These are phyloP conservation scores for Ascosphaera aggregata DNA, from an alignment of 2,329 filamentous ascomycete genomes.

Conservation along the genomic window DNA sequence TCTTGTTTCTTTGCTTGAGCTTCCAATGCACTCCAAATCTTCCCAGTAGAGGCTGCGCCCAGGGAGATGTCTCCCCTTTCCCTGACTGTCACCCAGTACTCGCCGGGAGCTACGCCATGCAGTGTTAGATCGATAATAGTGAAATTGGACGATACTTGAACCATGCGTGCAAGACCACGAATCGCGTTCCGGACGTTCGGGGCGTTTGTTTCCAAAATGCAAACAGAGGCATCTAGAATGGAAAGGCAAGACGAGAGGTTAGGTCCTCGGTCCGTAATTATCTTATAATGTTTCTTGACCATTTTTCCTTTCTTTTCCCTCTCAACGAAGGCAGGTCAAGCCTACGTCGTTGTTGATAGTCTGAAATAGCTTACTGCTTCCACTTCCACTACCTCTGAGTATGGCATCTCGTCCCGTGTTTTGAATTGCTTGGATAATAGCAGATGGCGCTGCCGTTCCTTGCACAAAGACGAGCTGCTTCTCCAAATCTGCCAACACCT, in stretches of 20 bases:
- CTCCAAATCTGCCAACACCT: slow-evolving; percentile 59
- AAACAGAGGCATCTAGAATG: slow-evolving; percentile 48
- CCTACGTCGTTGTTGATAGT: no score
- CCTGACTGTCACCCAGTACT: slow-evolving; percentile 63
- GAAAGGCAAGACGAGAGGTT: background rate
- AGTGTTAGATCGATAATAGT: slow-evolving; percentile 78
- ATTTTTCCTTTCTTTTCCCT: slow-evolving; percentile 2
- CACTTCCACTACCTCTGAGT: slow-evolving; percentile 62
- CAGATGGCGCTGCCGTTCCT: slow-evolving; percentile 72
- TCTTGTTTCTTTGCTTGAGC: slow-evolving; percentile 16
- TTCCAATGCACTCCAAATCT: slow-evolving; percentile 45
- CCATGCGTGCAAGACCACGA: slow-evolving; percentile 74
- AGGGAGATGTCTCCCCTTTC: slow-evolving; percentile 68
- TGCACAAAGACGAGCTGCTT: slow-evolving; percentile 68
- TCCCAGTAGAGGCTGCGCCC: slow-evolving; percentile 62
- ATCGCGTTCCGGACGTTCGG: slow-evolving; percentile 40
- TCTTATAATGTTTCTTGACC: background rate
- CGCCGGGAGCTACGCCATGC: slow-evolving; percentile 56
- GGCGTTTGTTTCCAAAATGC: slow-evolving; percentile 76
- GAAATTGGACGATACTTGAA: slow-evolving; percentile 56
- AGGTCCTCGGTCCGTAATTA: slow-evolving; percentile 1
- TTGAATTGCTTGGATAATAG: slow-evolving; percentile 75
- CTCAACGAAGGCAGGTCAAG: slow-evolving; percentile 1
- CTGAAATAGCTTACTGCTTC: slow-evolving; percentile 42
- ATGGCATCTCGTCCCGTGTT: slow-evolving; percentile 83